Evolutionary conservation across 2,329 filamentous ascomycete species (phyloP).

Genomic region (Fusarium pseudoanthophilum): DNA sequence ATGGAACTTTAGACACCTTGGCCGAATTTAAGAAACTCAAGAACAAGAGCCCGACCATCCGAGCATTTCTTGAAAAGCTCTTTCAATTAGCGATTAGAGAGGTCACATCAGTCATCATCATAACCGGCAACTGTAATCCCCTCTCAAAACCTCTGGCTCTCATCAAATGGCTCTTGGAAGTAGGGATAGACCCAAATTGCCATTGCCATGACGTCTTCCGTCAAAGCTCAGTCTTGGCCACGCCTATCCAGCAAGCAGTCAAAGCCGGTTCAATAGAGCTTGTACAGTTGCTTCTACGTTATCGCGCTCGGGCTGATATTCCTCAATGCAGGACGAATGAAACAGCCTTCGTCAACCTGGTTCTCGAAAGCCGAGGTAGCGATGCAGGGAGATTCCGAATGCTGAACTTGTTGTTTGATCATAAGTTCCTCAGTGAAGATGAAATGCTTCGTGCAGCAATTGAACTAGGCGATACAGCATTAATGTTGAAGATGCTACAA

Average conservation of each 20-base stretch:
- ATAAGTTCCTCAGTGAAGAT: rapidly evolving
- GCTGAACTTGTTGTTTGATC: neutral
- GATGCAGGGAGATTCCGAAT: rapidly evolving
- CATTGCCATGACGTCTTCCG: too few relatives aligned
- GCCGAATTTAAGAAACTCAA: rapidly evolving
- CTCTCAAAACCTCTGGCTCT: too few relatives aligned
- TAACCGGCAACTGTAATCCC: too few relatives aligned
- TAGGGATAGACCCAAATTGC: neutral
- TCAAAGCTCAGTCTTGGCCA: too few relatives aligned
- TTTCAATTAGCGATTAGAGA: neutral
- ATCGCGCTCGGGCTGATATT: rapidly evolving
- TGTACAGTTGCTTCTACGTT: neutral
- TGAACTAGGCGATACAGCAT: rapidly evolving
- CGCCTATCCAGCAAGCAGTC: neutral
- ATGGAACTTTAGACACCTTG: rapidly evolving
- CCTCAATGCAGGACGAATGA: too few relatives aligned
- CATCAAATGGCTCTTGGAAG: neutral
- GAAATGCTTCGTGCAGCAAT: neutral
- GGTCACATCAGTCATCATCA: too few relatives aligned
- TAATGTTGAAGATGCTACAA: rapidly evolving
- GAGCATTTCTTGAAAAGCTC: neutral
- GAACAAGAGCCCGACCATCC: neutral
- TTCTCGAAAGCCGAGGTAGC: rapidly evolving
- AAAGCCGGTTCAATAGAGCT: rapidly evolving
- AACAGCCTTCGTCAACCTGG: neutral